Base-by-base conservation (phyloP, 768 basidiomycete species). In the Lactarius quietus region DNA sequence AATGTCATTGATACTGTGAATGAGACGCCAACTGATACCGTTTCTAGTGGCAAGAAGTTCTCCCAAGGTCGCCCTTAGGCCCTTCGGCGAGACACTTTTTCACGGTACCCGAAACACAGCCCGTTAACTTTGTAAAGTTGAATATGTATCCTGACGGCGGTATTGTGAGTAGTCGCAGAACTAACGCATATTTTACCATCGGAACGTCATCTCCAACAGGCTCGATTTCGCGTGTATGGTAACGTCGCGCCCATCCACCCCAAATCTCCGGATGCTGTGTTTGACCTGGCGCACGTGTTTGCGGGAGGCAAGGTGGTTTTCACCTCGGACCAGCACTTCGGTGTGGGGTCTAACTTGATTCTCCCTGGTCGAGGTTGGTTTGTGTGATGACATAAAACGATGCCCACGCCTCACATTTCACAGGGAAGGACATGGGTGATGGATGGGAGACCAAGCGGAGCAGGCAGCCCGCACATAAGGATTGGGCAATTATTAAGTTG, bases 361-460 rank as follows among this genome's bases (percentile, higher is more conserved):
- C 79, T 97, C 43, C 95, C 96, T 1, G 96, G 96, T 33, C 78
- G 95, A 75, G 96, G 88, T 78, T 69, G 69, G 70, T 66, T 38
- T 54, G n/a, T 56, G 48, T 58, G 36, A 15, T 23, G 63, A 41
- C 57, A 63, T 41, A 59, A 45, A 38, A 23, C 36, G 31, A 39
- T 65, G 20, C 38, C 28, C 15, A 38, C 38, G 6, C 56, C 41
- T 62, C 36, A 54, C 33, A 29, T 38, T 12, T 17, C 48, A n/a
- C 58, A 84, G 83, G 92, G 31, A 88, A 87, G 73, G 89, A 96
- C 71, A 99, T 99, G 94, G 87, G 95, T 6, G 95, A 97, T 73
- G 97, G 97, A 5, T 99, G 97, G 97, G 97, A 99, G 77, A 98
- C 96, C 3, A 93, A 90, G 74, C 82, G 97, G 66, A 95, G 90